These are phyloP conservation scores for Cladophialophora carrionii DNA, from an alignment of 2,329 filamentous ascomycete genomes.

Conservation along the genomic window DNA sequence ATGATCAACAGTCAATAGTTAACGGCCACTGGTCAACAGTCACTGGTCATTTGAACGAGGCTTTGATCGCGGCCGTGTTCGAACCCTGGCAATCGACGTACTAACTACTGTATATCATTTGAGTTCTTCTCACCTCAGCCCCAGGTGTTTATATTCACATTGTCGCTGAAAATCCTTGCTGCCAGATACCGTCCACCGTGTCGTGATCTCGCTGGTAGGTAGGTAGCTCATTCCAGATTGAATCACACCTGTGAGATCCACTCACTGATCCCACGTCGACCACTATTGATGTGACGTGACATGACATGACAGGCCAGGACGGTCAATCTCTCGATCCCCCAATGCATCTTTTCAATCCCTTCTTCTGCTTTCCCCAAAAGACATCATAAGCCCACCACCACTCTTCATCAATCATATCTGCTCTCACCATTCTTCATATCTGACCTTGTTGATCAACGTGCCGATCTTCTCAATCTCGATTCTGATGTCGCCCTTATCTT, in stretches of 20 bases:
- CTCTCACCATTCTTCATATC: conserved; percentile 38
- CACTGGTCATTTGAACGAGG: background rate
- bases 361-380: background rate
- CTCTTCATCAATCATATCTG: background rate
- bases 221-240: background rate
- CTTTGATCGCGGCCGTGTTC: background rate
- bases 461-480: conserved; percentile 56
- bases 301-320: background rate
- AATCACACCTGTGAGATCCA: no score
- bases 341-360: background rate
- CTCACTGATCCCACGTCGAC: background rate
- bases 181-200: no score
- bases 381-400: background rate
- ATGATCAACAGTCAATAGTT: background rate
- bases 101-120: background rate
- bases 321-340: background rate
- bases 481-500: conserved; percentile 49
- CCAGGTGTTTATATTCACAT: no score
- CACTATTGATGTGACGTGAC: background rate
- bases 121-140: background rate
- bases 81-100: background rate
- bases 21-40: background rate
- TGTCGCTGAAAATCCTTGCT: no score
- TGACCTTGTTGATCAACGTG: conserved; percentile 50
- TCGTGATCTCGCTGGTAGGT: background rate